Percentiles rank a stretch among this genome's conserved stretches.
Conservation (phyloP, 2,329 filamentous ascomycete species). For the Erysiphe neolycopersici region DNA sequence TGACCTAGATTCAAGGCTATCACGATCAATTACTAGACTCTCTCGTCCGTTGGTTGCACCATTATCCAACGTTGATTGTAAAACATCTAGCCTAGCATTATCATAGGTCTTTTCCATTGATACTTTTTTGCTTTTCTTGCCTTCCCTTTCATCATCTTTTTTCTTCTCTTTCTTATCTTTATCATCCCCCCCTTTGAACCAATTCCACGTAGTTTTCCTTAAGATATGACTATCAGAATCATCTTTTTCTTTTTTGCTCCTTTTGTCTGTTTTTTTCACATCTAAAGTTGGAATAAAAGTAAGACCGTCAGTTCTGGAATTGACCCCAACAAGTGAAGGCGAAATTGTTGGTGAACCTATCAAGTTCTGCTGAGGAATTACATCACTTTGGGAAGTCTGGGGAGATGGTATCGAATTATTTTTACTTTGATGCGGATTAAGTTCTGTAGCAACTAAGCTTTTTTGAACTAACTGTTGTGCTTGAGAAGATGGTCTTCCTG, state of each 20-base stretch:
- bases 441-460: conserved; percentile 17
- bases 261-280: conserved; percentile 50
- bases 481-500: conserved; percentile 29
- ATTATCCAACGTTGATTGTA: conserved; percentile 67
- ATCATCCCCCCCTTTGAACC: conserved; percentile 53
- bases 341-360: conserved; percentile 39
- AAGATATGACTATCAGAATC: conserved; percentile 28
- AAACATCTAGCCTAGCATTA: conserved; percentile 56
- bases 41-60: conserved; percentile 39
- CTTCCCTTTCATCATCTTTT: conserved; percentile 29
- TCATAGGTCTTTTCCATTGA: conserved; percentile 37
- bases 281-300: conserved; percentile 62
- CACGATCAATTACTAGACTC: conserved; percentile 59
- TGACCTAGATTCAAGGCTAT: conserved; percentile 41
- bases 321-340: conserved; percentile 42
- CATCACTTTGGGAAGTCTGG: conserved; percentile 1
- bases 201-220: conserved; percentile 65
- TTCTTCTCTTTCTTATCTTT: conserved; percentile 44
- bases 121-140: conserved; percentile 37
- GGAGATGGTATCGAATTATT: conserved; percentile 14
- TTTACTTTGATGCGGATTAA: conserved; percentile 21
- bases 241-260: conserved; percentile 46
- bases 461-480: conserved; percentile 5
- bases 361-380: conserved; percentile 4
- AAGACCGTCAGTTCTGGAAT: conserved; percentile 46